Percentiles rank a stretch among this genome's conserved stretches.
These are phyloP conservation scores for Aspergillus sclerotiicarbonarius DNA, from an alignment of 495 filamentous ascomycete genomes.

Conservation along the genomic window DNA sequence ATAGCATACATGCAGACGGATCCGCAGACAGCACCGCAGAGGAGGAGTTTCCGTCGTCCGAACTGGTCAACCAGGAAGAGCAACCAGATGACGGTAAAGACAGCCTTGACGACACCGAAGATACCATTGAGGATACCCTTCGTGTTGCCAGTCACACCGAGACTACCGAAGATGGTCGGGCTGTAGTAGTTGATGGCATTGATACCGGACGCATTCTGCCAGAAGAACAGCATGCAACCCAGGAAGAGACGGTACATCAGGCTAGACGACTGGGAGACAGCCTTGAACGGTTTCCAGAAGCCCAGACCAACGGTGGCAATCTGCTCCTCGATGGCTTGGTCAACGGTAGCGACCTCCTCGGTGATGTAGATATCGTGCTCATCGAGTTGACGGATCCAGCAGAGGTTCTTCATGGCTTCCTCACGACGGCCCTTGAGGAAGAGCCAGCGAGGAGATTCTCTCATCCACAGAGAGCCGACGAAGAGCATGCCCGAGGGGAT, in stretches of 20 bases:
- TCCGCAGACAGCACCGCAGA: constrained; percentile 67
- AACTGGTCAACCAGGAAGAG: constrained; percentile 69
- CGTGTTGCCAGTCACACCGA: constrained; percentile 48
- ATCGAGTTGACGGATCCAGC: constrained; percentile 62
- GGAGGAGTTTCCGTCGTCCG: constrained; percentile 64
- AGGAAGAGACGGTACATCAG: constrained; percentile 65
- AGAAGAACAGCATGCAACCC: constrained; percentile 65
- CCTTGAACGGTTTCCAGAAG: constrained; percentile 67
- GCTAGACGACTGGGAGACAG: constrained; percentile 42
- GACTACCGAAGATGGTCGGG: constrained; percentile 57
- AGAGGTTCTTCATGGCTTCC: constrained; percentile 56
- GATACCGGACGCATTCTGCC: constrained; percentile 65
- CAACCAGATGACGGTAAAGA: constrained; percentile 60
- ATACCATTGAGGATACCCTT: constrained; percentile 48
- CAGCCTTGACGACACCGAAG: constrained; percentile 52
- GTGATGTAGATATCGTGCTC: constrained; percentile 61
- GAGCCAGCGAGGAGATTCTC: constrained; percentile 59
- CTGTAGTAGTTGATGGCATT: constrained; percentile 69
- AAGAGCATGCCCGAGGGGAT: constrained; percentile 51
- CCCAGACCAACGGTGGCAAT: constrained; percentile 54
- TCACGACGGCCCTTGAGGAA: constrained; percentile 47
- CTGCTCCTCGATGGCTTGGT: constrained; percentile 58
- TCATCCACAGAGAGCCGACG: constrained; percentile 46
- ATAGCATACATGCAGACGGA: constrained; percentile 73
- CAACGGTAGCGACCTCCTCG: constrained; percentile 62